Evolutionary conservation across 139 green algal genomes (phyloP), one percentile per base, ranked within the genome.

Genomic region (Asterochloris erici): DNA sequence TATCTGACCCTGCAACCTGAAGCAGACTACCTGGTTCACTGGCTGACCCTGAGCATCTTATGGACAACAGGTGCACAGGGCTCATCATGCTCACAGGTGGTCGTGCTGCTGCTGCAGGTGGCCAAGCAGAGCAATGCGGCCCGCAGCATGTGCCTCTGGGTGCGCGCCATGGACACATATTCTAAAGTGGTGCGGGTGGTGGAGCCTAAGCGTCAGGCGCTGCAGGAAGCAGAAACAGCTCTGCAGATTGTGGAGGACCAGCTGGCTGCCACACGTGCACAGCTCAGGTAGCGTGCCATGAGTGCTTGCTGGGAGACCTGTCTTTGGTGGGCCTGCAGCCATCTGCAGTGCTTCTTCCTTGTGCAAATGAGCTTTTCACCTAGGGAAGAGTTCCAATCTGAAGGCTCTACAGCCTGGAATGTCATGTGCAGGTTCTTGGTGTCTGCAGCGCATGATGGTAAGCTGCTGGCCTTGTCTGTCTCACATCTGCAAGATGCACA

Each of bases 131-230:
- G 79, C 68, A 76, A 77, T 60, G 79, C 79, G 47, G 79, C 79
- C 68, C 47, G 47, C 14, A 71, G 47, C 38, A 64, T 83, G 68
- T 83, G 79, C 68, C 24, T 83, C 0, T 83, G 79, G 68, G 88
- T 87, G 10, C 86, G 91, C 10, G 93, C 93, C 68, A 96, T 98
- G 92, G 91, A 95, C 69, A 86, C 93, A 62, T 96, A 96, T 87
- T 27, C 76, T 81, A 85, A 84, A n/a, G 87, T 94, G 62, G 86
- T 83, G 26, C 91, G 93, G 83, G 86, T 95, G 27, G 89, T 93
- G 63, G 86, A 79, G 62, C 89, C 89, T 66, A 93, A 93, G 85
- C 70, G 87, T 14, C 79, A 79, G 13, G 77, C 79, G 60, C 80
- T 93, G n/a, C 74, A 47, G 9, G 82, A 89, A n/a, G 90, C 93